Evolutionary conservation across 129 eudicot species (phyloP).

Genomic region (Tanacetum coccineum): DNA sequence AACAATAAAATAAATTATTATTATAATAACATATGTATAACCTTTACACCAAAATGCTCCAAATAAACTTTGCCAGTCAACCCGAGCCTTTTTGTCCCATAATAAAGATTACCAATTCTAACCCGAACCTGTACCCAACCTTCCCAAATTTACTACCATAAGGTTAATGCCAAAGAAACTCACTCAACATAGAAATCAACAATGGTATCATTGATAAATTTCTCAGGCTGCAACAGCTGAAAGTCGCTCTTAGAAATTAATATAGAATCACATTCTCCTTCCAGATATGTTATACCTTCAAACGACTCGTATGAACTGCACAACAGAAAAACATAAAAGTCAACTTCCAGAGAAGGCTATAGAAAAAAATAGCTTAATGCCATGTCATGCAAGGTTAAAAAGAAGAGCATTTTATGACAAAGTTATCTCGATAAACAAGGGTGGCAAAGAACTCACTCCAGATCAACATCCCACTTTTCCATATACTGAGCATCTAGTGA

Average conservation of each 20-base stretch:
- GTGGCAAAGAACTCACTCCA: conserved; percentile 39
- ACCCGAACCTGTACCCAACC: too few relatives aligned
- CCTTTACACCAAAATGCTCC: too few relatives aligned
- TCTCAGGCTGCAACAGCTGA: conserved; percentile 56
- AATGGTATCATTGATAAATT: conserved; percentile 71
- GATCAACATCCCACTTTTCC: conserved; percentile 49
- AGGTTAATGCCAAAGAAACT: conserved; percentile 30
- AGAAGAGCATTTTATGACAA: not conserved
- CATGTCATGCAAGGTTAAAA: not conserved
- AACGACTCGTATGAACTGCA: conserved; percentile 35
- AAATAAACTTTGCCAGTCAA: too few relatives aligned
- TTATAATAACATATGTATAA: too few relatives aligned
- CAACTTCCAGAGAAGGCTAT: too few relatives aligned
- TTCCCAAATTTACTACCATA: not conserved
- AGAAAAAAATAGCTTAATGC: not conserved
- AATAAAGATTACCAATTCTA: too few relatives aligned
- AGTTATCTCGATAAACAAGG: not conserved
- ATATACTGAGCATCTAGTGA: conserved; percentile 45
- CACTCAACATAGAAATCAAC: conserved; percentile 76
- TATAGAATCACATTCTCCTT: conserved; percentile 69
- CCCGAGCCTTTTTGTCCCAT: too few relatives aligned
- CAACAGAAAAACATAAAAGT: conserved; percentile 15
- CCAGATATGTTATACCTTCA: conserved; percentile 48
- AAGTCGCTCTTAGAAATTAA: conserved; percentile 56
- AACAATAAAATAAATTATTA: too few relatives aligned